Evolutionary conservation across 441 rosid species (phyloP).

Genomic region (Gossypium trilobum): DNA sequence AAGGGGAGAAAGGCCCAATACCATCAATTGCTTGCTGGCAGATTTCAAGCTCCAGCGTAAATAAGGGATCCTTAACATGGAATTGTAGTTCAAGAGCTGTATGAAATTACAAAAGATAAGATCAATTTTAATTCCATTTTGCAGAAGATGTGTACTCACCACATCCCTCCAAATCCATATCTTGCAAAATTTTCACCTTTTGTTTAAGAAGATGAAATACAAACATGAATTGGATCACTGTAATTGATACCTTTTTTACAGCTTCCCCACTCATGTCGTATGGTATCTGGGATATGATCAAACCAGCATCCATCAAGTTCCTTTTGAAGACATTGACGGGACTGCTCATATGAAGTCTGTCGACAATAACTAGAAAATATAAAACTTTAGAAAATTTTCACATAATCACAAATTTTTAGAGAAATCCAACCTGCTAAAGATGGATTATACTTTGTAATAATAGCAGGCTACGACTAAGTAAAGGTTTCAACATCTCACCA

Average conservation of each 20-base stretch:
- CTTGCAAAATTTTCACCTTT: background rate
- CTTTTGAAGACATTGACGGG: conserved; percentile 30
- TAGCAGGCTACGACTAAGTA: background rate
- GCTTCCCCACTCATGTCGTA: conserved; percentile 47
- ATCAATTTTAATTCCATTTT: background rate
- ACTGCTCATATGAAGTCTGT: conserved; percentile 47
- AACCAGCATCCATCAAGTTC: conserved; percentile 65
- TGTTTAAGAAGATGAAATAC: background rate
- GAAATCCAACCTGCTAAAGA: background rate
- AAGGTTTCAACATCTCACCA: background rate
- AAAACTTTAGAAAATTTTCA: conserved; percentile 44
- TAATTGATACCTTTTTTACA: conserved; percentile 40
- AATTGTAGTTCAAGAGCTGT: conserved; percentile 45
- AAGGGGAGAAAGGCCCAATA: conserved; percentile 8
- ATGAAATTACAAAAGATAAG: conserved; percentile 5
- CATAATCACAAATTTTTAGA: background rate
- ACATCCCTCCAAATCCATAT: background rate
- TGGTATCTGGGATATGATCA: conserved; percentile 46
- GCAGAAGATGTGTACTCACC: background rate
- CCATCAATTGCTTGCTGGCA: conserved; percentile 25
- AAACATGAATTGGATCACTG: background rate
- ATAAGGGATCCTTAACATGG: conserved; percentile 37
- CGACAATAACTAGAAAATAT: conserved; percentile 55
- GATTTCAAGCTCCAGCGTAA: conserved; percentile 39
- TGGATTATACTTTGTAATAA: background rate